phyloP scores from a whole-genome alignment of 306 rosid species.

The Prinsepia uniflora region DNA sequence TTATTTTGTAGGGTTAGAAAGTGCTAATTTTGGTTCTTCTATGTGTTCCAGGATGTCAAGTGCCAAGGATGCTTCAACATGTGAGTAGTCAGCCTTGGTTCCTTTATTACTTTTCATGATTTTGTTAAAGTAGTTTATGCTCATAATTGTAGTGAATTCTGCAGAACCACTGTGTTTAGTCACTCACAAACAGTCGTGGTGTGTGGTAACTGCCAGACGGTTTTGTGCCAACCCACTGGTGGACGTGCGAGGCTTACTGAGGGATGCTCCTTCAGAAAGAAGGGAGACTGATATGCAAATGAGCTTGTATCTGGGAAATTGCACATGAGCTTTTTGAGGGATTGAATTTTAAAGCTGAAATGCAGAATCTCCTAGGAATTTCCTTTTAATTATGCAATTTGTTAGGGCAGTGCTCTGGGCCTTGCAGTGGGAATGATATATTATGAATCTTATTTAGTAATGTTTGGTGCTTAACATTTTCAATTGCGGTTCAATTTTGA shows the following conservation, averaged over 20 bases:
- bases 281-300: conserved; percentile 29
- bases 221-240: conserved; percentile 50
- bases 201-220: conserved; percentile 51
- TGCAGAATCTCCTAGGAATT: not conserved
- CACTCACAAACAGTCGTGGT: conserved; percentile 52
- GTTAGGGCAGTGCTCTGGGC: not conserved
- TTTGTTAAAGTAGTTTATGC: not conserved
- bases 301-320: not conserved
- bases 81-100: conserved; percentile 24
- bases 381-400: not conserved
- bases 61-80: conserved; percentile 60
- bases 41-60: conserved; percentile 36
- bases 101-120: not conserved
- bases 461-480: not conserved
- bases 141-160: not conserved
- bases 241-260: conserved; percentile 48
- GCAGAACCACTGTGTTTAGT: conserved; percentile 49
- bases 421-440: not conserved
- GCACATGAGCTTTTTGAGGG: not conserved
- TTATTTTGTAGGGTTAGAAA: not conserved
- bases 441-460: not conserved
- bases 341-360: not conserved
- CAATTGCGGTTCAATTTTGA: not conserved
- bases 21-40: not conserved
- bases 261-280: conserved; percentile 46